Base-by-base conservation (phyloP, 345 rosid genomes). In the Aegle marmelos region DNA sequence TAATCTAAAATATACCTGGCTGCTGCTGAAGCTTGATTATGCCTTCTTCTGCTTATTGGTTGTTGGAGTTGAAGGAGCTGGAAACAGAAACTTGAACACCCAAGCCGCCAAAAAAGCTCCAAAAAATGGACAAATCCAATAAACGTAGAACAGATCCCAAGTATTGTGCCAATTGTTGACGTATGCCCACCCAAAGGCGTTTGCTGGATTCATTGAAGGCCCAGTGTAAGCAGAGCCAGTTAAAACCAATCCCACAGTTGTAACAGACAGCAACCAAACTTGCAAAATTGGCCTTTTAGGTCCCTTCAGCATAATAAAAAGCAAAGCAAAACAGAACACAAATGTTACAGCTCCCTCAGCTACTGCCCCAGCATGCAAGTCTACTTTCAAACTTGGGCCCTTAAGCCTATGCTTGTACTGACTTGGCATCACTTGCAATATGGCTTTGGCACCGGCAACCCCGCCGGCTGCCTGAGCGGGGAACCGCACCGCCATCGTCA, bases 121-220 rank as follows among this genome's bases (percentile, higher is more conserved):
- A 16, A 78, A 31, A 58, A 89, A 78, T 30, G 97, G 93, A 58
- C 90, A 77, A 57, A 89, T 79, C 94, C 97, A 92, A 62, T 92
- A 92, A 31, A 92, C 97, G 78, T 87, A 92, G 69, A 83, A 82
- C 50, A 83, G 83, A 76, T 91, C 91, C 97, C 94, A 88, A 61
- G 88, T 80, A 77, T 87, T 78, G 72, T 91, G 91, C 88, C 91
- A 48, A 14, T 85, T 85, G 82, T 87, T 84, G 45, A 86, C 79
- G 74, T 85, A 91, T 17, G 97, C 97, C 97, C 97, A 90, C 7
- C 93, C 97, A 68, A 84, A 89, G 3, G 97, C 97, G 82, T 84
- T 89, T 6, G 94, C 93, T 8, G 97, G 97, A 70, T 92, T 92
- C 89, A 92, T 83, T 54, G 90, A 82, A 74, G 94, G 91, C 22